A percentile compares a stretch with the other conserved stretches of the same genome.
phyloP scores from a whole-genome alignment of 257 asterid genomes.

The Solanum virginianum region DNA sequence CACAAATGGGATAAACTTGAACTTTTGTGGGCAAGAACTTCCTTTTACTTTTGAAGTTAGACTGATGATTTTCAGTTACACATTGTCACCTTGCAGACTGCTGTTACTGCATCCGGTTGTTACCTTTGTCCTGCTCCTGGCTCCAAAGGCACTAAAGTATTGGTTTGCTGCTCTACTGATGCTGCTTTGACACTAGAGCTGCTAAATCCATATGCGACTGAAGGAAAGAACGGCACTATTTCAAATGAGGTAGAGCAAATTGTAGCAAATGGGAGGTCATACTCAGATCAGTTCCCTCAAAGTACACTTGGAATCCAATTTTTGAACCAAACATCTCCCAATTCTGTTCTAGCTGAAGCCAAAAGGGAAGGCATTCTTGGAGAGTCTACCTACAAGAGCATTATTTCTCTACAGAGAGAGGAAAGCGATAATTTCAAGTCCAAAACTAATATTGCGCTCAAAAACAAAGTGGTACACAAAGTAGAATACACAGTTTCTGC shows the following conservation, averaged over 20 bases:
- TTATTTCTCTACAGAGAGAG: conserved; percentile 44
- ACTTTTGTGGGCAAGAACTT: background rate
- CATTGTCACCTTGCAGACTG: conserved; percentile 32
- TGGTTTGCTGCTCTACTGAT: conserved; percentile 51
- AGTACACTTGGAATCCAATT: conserved; percentile 24
- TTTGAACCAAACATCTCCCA: conserved; percentile 35
- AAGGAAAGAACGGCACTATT: conserved; percentile 7
- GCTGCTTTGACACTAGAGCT: conserved; percentile 21
- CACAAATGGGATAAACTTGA: background rate
- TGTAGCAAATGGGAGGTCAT: conserved; percentile 18
- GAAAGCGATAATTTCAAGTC: conserved; percentile 46
- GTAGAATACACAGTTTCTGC: conserved; percentile 5
- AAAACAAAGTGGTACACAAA: conserved; percentile 12
- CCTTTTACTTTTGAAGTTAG: background rate
- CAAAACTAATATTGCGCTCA: conserved; percentile 16
- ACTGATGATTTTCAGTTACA: background rate
- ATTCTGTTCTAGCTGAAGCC: conserved; percentile 47
- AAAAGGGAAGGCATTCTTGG: conserved; percentile 47
- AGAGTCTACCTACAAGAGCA: conserved; percentile 36
- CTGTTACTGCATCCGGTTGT: conserved; percentile 77
- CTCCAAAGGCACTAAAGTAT: conserved; percentile 64
- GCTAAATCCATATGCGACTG: conserved; percentile 1
- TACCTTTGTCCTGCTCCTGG: conserved; percentile 95
- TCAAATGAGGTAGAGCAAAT: conserved; percentile 38
- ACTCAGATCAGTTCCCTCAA: conserved; percentile 16